A percentile compares a stretch with the other conserved stretches of the same genome.
phyloP scores from a whole-genome alignment of 1,284 basidiomycete genomes.

The Malassezia pachydermatis region DNA sequence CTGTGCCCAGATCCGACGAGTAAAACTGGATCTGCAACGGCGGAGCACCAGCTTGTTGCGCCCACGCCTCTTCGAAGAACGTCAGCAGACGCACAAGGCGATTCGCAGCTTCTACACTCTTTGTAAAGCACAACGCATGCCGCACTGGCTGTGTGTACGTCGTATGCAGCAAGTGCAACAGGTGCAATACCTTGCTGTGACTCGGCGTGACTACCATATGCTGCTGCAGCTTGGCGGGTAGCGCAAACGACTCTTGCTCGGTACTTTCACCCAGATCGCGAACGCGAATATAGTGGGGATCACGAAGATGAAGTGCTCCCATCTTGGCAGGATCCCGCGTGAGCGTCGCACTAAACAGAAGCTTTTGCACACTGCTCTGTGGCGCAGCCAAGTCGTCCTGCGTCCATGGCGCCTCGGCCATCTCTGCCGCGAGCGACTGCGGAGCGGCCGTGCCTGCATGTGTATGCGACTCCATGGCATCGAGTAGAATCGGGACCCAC shows the following conservation, averaged over 20 bases:
- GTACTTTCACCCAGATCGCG: slow-evolving; percentile 57
- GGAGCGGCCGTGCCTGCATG: background rate
- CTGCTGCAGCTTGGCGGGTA: slow-evolving; percentile 34
- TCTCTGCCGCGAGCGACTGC: background rate
- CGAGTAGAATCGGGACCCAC: slow-evolving; percentile 55
- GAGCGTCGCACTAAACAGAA: slow-evolving; percentile 91
- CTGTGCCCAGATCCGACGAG: slow-evolving; percentile 70
- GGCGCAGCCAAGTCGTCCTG: slow-evolving; percentile 14
- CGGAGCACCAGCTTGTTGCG: slow-evolving; percentile 38
- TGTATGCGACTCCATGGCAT: slow-evolving; percentile 20
- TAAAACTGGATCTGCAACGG: slow-evolving; percentile 54
- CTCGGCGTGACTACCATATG: slow-evolving; percentile 73
- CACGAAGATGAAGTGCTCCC: slow-evolving; percentile 64
- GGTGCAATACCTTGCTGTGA: slow-evolving; percentile 72
- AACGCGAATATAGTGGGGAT: slow-evolving; percentile 82
- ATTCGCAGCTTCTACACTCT: slow-evolving; percentile 78
- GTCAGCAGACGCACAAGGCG: slow-evolving; percentile 72
- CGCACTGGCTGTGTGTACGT: slow-evolving; percentile 49
- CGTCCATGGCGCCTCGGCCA: slow-evolving; percentile 3
- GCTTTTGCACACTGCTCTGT: slow-evolving; percentile 63
- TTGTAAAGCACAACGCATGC: slow-evolving; percentile 84
- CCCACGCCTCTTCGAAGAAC: slow-evolving; percentile 58
- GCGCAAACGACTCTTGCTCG: slow-evolving; percentile 47
- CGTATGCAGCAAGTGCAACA: slow-evolving; percentile 71
- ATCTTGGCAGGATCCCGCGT: slow-evolving; percentile 89